Evolutionary conservation across 2,329 filamentous ascomycete species (phyloP), one percentile per base, ranked within the genome.

Genomic region (Colletotrichum musicola): DNA sequence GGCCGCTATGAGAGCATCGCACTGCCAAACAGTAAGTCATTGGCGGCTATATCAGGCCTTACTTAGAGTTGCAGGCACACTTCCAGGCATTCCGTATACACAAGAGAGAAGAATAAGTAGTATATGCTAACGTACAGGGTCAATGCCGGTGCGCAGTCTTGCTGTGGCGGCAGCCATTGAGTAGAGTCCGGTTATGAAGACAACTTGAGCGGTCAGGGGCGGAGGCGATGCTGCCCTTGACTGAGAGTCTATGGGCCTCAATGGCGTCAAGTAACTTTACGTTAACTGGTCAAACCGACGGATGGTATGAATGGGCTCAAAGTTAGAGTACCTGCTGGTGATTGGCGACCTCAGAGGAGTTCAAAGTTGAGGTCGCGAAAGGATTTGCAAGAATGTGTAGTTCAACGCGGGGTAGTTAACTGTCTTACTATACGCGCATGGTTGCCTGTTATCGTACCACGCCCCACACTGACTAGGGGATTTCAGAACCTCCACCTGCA

Each of bases 1-100:
- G 20, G 66, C 58, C 6, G 22, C 40, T 6, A 70, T 51, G 25
- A 68, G 60, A n/a, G 64, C 64, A 35, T 68, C 71, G 18, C 72
- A 73, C 67, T 72, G 44, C 50, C 10, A 10, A 1, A 3, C 4
- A 47, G 27, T 59, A 27, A 59, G 56, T 38, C n/a, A 3, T 4
- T 4, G 30, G 25, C 0, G 22, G 25, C 18, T 7, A 38, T 25
- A 18, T 12, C 57, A 51, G 51, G 18, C 3, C 12, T n/a, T 5
- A 22, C 6, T 3, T n/a, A n/a, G 25, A 18, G 27, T 49, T 1
- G 30, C 46, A 42, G 30, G 27, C n/a, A n/a, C 25, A 16, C 12
- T 6, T 40, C 12, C 25, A 38, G 14, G 30, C 38, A 22, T 49
- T 7, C 4, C 18, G 7, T 14, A 25, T 25, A 22, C 46, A 30